These are phyloP conservation scores for Marchantia paleacea DNA, from an alignment of 225 moss, liverwort and hornwort species.

Conservation along the genomic window DNA sequence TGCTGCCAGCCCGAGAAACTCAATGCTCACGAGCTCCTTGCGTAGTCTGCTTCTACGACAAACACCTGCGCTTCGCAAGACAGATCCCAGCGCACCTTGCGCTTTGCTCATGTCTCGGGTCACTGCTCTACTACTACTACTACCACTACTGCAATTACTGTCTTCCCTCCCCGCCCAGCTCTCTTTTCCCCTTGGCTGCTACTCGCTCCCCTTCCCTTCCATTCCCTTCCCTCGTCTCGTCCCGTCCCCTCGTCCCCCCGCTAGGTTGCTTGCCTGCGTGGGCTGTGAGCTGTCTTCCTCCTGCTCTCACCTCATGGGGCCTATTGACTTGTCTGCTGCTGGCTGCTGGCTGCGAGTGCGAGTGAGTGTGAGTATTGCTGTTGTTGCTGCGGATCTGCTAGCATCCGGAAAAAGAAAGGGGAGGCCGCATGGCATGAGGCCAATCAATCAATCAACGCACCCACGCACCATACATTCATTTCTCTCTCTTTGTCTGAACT, in stretches of 20 bases:
- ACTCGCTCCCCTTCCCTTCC: not conserved
- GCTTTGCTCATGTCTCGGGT: not conserved
- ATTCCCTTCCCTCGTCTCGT: not conserved
- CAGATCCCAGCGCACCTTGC: not conserved
- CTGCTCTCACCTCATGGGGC: constrained; percentile 2
- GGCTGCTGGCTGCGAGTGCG: not conserved
- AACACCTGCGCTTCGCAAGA: not conserved
- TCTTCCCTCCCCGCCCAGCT: no score
- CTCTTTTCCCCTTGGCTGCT: not conserved
- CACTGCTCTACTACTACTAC: not conserved
- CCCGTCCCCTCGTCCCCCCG: not conserved
- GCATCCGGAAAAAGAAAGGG: not conserved
- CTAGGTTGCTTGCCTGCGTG: constrained; percentile 14
- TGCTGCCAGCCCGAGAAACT: not conserved
- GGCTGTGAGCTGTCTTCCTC: constrained; percentile 21
- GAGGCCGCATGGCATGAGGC: not conserved
- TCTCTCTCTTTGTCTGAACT: not conserved
- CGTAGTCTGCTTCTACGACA: not conserved
- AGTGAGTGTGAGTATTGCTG: not conserved
- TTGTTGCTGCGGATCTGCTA: not conserved
- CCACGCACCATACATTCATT: not conserved
- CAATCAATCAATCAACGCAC: not conserved
- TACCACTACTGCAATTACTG: not conserved
- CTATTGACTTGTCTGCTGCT: constrained; percentile 14
- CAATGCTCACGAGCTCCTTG: not conserved